phyloP scores from a whole-genome alignment of 2,329 filamentous ascomycete genomes.

The Acephala macrosclerotiorum region DNA sequence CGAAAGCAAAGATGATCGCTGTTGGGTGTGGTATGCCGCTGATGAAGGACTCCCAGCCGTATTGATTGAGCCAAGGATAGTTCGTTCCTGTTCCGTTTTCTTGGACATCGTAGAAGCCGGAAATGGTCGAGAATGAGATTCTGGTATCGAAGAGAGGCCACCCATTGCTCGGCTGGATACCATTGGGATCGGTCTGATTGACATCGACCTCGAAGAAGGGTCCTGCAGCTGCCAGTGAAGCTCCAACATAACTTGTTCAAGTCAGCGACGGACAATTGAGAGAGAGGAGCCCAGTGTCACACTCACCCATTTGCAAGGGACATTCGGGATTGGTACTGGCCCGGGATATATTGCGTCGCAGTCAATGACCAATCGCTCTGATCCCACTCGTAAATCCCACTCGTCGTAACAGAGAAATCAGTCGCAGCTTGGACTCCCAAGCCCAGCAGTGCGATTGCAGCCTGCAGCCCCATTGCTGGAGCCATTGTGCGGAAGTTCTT shows the following conservation, averaged over 20 bases:
- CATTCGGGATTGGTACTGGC: constrained; percentile 43
- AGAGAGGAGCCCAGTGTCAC: neutral
- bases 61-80: constrained; percentile 72
- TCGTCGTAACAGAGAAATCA: constrained; percentile 40
- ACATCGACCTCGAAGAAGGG: constrained; percentile 44
- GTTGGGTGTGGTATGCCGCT: constrained; percentile 75
- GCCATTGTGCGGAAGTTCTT: neutral
- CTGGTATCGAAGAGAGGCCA: constrained; percentile 72
- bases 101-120: constrained; percentile 71
- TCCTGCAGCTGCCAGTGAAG: constrained; percentile 41
- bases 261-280: neutral
- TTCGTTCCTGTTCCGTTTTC: constrained; percentile 65
- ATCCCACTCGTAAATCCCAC: constrained; percentile 39
- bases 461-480: neutral
- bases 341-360: constrained; percentile 36
- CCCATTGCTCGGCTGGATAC: constrained; percentile 56
- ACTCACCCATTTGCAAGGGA: constrained; percentile 44
- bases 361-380: constrained; percentile 42
- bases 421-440: constrained; percentile 26
- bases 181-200: constrained; percentile 42
- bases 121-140: constrained; percentile 71
- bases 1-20: constrained; percentile 63
- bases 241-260: constrained; percentile 41
- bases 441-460: neutral
- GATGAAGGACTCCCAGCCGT: constrained; percentile 75